Percentiles rank a stretch among this genome's conserved stretches.
phyloP scores from a whole-genome alignment of 257 asterid species.

The Euphrasia confusa region DNA sequence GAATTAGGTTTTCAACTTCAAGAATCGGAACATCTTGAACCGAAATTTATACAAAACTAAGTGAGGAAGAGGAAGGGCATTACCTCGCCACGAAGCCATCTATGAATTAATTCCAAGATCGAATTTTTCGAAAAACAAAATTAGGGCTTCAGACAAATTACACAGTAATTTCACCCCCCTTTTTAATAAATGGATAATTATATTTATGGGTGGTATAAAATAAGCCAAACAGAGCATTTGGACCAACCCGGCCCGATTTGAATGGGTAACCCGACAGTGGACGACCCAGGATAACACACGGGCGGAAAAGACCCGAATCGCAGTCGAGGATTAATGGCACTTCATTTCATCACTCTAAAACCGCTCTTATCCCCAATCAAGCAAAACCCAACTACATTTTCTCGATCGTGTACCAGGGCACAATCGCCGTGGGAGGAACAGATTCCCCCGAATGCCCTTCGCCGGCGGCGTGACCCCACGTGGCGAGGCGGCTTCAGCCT shows the following conservation, averaged over 20 bases:
- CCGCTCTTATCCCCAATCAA: constrained; percentile 27
- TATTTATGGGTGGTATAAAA: too few species aligned
- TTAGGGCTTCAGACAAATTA: not conserved
- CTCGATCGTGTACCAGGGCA: constrained; percentile 17
- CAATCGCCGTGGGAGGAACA: constrained; percentile 41
- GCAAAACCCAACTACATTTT: constrained; percentile 12
- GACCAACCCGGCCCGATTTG: not conserved
- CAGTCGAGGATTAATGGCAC: constrained; percentile 25
- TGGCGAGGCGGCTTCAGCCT: constrained; percentile 95
- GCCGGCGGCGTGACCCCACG: constrained; percentile 51
- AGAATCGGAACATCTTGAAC: constrained; percentile 12
- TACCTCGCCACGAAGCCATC: constrained; percentile 11
- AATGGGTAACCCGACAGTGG: not conserved
- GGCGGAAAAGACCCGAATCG: not conserved
- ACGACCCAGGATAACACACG: too few species aligned
- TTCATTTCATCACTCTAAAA: constrained; percentile 25
- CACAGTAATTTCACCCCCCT: not conserved
- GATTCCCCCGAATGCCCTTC: constrained; percentile 66
- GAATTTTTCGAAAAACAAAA: not conserved
- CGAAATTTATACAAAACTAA: not conserved
- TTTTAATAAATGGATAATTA: not conserved
- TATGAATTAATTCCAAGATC: not conserved
- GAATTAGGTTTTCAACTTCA: constrained; percentile 5
- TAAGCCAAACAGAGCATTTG: not conserved
- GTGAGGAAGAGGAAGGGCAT: not conserved